Base-by-base conservation (phyloP, 176 grass and related monocot species). In the Aegilops bicornis region DNA sequence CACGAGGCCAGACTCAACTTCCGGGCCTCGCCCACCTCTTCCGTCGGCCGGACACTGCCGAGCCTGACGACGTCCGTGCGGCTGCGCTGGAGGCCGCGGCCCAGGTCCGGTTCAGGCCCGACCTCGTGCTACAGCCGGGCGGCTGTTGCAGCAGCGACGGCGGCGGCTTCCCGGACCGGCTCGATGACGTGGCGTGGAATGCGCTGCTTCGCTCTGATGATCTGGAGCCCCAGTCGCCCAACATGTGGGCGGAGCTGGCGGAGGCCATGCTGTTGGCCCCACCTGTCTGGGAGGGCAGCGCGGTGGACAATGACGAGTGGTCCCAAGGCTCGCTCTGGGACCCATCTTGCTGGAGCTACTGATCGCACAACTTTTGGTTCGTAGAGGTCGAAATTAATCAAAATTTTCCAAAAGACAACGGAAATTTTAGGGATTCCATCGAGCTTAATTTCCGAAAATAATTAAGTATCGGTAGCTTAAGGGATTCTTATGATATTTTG, bases 161-260 rank as follows among this genome's bases (percentile, higher is more conserved):
- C 66, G 14, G 36, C 37, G 43, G 66, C 5, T 60, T 31, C 24
- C 60, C 39, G 20, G 77, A 60, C 48, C 69, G 10, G 32, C 36
- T 83, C 25, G 73, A 11, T 3, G 78, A 64, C 32, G 86, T 40
- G 70, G 89, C 77, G 20, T 78, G 87, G 88, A 59, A 84, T 33
- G 78, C 29, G 14, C 1, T 83, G 71, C 64, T 87, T 12, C 80
- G 83, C 11, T 50, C 79, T 10, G 93, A 95, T n/a, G 91, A 95
- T 70, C 62, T 95, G 45, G 91, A 56, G 8, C 59, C 89, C 5
- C 81, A 89, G 31, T 95, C 96, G 69, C 96, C 93, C 14, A 87
- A 81, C 54, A 88, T 98, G 87, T 98, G 93, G 96, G 91, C 83
- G 74, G 96, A 98, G 89, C 85, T 98, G 43, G 96, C 93, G 8